Percentiles rank a stretch among this genome's conserved stretches.
phyloP scores from a whole-genome alignment of 768 basidiomycete species.

The Mycena floridula region DNA sequence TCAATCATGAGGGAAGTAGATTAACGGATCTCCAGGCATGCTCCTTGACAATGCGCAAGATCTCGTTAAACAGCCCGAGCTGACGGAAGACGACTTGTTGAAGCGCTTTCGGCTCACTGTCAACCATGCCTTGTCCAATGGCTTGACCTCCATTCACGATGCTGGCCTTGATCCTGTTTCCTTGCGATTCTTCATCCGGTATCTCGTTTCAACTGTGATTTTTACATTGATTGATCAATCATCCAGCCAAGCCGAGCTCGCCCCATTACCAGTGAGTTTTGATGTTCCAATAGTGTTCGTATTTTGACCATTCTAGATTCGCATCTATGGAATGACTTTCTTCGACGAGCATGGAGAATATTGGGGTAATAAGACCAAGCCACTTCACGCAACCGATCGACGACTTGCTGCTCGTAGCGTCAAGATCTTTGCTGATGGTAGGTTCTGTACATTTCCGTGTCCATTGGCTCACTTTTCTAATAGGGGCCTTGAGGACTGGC shows the following conservation, averaged over 20 bases:
- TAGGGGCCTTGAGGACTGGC: slow-evolving; percentile 82
- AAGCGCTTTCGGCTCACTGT: slow-evolving; percentile 58
- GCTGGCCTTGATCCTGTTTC: slow-evolving; percentile 67
- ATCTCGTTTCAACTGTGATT: slow-evolving; percentile 4
- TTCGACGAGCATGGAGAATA: slow-evolving; percentile 63
- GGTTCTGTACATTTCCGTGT: slow-evolving; percentile 6
- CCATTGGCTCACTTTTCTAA: slow-evolving; percentile 1
- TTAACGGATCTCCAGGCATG: slow-evolving; percentile 39
- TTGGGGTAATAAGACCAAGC: slow-evolving; percentile 62
- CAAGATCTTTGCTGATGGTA: slow-evolving; percentile 75
- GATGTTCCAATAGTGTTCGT: neutral
- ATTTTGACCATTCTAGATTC: slow-evolving; percentile 39
- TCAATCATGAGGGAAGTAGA: slow-evolving; percentile 1
- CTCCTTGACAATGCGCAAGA: slow-evolving; percentile 86
- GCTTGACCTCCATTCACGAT: slow-evolving; percentile 84
- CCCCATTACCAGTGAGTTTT: slow-evolving; percentile 52
- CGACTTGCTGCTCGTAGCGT: slow-evolving; percentile 68
- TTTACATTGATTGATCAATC: slow-evolving; percentile 6
- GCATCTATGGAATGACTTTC: slow-evolving; percentile 73
- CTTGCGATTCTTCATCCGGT: slow-evolving; percentile 74
- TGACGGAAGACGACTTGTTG: slow-evolving; percentile 58
- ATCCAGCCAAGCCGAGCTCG: slow-evolving; percentile 53
- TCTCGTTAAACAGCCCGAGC: slow-evolving; percentile 54
- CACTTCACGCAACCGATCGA: slow-evolving; percentile 52
- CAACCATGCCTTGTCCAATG: slow-evolving; percentile 59